Conservation (phyloP, 345 rosid genomes). For the Heritiera littoralis region DNA sequence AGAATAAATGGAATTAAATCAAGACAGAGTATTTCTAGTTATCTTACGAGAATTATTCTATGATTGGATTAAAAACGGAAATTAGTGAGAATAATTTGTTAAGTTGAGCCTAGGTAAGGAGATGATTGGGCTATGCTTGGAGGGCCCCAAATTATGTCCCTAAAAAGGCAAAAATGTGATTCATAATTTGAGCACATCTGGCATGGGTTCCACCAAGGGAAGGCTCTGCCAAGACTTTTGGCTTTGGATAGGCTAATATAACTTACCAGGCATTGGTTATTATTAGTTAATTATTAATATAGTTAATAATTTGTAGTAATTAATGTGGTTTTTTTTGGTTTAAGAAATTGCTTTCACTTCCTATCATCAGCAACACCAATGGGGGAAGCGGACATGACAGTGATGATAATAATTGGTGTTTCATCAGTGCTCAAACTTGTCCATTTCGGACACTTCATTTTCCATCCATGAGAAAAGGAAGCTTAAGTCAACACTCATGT, state of each 20-base stretch:
- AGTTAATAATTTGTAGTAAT: background rate
- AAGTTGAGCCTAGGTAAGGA: background rate
- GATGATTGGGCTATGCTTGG: background rate
- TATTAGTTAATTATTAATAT: background rate
- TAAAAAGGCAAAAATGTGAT: background rate
- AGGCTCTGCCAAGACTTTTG: background rate
- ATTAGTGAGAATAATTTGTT: background rate
- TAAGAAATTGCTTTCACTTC: background rate
- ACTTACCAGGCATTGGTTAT: background rate
- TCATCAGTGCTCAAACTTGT: background rate
- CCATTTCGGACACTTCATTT: background rate
- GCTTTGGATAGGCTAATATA: background rate
- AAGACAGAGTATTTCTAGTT: background rate
- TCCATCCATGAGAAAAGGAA: background rate
- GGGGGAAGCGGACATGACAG: background rate
- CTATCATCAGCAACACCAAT: background rate
- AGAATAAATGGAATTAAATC: too few relatives aligned
- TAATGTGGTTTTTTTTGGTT: background rate
- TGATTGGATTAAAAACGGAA: background rate
- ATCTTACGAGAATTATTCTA: background rate
- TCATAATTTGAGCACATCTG: background rate
- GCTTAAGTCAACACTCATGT: background rate
- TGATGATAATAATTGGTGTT: background rate
- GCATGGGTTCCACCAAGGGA: conserved; percentile 28
- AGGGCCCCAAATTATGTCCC: background rate